A percentile compares a stretch with the other conserved stretches of the same genome.
phyloP scores from a whole-genome alignment of 495 filamentous ascomycete species.

The Podospora anserina region DNA sequence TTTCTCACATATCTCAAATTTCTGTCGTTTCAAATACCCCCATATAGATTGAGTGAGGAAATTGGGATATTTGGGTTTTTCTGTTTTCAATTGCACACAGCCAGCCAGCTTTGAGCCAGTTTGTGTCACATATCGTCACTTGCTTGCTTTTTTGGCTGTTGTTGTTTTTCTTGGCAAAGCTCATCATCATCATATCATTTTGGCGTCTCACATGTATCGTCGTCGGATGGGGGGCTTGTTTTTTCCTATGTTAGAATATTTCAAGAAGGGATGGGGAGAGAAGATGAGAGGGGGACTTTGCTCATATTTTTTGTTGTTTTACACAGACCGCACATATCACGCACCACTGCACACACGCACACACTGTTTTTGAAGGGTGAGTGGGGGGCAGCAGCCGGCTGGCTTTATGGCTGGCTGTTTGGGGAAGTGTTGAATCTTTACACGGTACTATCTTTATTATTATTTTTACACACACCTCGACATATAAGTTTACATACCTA shows the following conservation, averaged over 20 bases:
- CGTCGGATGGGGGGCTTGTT: background rate
- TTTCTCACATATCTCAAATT: constrained; percentile 13
- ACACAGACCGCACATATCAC: background rate
- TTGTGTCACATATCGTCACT: background rate
- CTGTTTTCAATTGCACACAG: background rate
- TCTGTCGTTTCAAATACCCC: constrained; percentile 9
- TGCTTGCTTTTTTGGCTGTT: background rate
- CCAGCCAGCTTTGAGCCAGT: background rate
- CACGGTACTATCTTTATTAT: background rate
- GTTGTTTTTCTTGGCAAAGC: background rate
- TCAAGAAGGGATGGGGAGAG: constrained; percentile 3
- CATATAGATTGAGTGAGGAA: constrained; percentile 14
- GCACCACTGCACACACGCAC: constrained; percentile 5
- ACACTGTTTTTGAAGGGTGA: background rate
- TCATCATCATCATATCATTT: constrained; percentile 4
- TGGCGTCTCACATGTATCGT: background rate
- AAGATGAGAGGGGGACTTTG: background rate
- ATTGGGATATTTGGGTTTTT: constrained; percentile 12
- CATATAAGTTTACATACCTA: background rate
- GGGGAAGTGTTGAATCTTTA: background rate
- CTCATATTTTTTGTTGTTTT: background rate
- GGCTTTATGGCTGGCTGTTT: background rate
- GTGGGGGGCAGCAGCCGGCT: background rate
- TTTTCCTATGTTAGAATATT: constrained; percentile 10
- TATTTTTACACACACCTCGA: background rate